These are phyloP conservation scores for Raddia guianensis DNA, from an alignment of 176 grass and related monocot species.

Conservation along the genomic window DNA sequence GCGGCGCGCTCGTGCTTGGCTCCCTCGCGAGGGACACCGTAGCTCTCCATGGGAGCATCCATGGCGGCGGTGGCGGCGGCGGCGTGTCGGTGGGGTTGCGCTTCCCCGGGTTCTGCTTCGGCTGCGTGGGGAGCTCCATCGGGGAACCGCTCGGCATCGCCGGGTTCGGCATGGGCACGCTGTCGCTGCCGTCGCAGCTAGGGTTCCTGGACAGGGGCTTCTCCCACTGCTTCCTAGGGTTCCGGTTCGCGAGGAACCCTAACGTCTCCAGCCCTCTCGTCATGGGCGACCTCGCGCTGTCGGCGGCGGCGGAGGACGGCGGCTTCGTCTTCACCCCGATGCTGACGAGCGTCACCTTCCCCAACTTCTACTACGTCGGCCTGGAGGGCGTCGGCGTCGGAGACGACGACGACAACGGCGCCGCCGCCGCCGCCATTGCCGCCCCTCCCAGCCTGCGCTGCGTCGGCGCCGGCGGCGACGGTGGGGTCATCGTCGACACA, in stretches of 20 bases:
- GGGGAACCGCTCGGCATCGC: constrained; percentile 58
- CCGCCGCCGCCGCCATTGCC: not conserved
- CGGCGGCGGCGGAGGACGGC: not conserved
- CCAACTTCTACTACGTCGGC: constrained; percentile 54
- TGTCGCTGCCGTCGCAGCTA: constrained; percentile 51
- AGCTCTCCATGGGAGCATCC: constrained; percentile 33
- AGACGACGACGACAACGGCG: not conserved
- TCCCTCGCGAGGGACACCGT: constrained; percentile 46
- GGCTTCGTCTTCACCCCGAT: constrained; percentile 52
- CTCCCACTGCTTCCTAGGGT: constrained; percentile 62
- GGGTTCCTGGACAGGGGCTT: constrained; percentile 55
- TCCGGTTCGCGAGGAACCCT: constrained; percentile 45
- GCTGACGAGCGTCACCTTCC: constrained; percentile 43
- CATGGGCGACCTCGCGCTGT: constrained; percentile 50
- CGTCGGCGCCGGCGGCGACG: constrained; percentile 37
- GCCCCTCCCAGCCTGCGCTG: constrained; percentile 12
- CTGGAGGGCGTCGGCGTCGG: constrained; percentile 30
- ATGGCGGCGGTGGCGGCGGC: not conserved
- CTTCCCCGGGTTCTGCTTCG: constrained; percentile 42
- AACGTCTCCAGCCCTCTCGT: constrained; percentile 52
- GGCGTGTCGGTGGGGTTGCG: not conserved
- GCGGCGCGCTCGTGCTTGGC: constrained; percentile 45
- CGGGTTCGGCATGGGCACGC: constrained; percentile 53
- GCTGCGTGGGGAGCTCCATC: constrained; percentile 51
- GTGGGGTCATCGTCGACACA: constrained; percentile 47